phyloP scores from a whole-genome alignment of 176 grass and related monocot genomes.

The Cenchrus fungigraminus region DNA sequence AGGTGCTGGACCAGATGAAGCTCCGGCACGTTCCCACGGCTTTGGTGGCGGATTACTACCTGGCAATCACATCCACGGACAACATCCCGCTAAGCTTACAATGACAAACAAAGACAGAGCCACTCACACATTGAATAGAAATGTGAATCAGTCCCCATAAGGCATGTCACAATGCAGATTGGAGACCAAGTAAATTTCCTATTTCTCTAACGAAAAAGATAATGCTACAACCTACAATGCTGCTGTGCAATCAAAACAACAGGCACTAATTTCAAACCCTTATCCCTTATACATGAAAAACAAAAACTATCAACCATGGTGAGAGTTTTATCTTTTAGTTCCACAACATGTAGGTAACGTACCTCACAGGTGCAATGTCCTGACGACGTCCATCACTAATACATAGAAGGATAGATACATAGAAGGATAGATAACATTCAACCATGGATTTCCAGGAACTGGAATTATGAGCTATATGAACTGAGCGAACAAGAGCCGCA shows the following conservation, averaged over 20 bases:
- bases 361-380: background rate
- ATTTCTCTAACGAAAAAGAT: background rate
- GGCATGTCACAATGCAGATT: background rate
- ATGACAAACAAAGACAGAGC: background rate
- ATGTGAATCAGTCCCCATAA: background rate
- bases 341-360: background rate
- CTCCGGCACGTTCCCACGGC: slow-evolving; percentile 70
- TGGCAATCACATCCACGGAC: slow-evolving; percentile 39
- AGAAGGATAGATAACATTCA: background rate
- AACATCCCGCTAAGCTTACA: background rate
- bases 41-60: slow-evolving; percentile 64
- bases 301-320: background rate
- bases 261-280: background rate
- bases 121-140: background rate
- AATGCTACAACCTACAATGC: background rate
- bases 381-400: background rate
- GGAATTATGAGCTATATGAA: background rate
- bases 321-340: background rate
- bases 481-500: background rate
- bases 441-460: background rate
- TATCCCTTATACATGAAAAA: background rate
- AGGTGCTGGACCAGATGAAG: slow-evolving; percentile 61
- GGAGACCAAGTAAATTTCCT: background rate
- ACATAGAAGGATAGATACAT: background rate
- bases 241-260: background rate